Evolutionary conservation across 352 stramenopile species (phyloP).

Genomic region (Thraustochytrium sp.): DNA sequence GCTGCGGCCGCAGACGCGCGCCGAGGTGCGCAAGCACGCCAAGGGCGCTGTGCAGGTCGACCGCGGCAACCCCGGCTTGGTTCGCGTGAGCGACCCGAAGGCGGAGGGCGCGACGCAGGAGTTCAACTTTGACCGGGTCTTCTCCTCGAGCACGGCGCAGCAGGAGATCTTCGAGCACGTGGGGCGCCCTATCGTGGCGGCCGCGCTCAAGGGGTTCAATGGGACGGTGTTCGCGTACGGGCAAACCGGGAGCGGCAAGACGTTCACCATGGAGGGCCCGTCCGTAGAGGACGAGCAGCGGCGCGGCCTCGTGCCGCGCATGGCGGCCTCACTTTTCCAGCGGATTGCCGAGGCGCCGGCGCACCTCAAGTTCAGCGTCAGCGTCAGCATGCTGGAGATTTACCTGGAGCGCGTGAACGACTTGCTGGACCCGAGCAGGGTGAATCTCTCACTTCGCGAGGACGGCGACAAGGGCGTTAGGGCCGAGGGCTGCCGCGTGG

Average conservation of each 20-base stretch:
- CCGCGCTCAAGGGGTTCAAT: slow-evolving; percentile 88
- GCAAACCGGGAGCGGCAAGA: slow-evolving; percentile 44
- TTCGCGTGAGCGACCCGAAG: not conserved
- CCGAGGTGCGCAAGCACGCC: not conserved
- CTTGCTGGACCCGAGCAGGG: slow-evolving; percentile 52
- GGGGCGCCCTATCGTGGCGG: slow-evolving; percentile 80
- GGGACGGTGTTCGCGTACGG: slow-evolving; percentile 41
- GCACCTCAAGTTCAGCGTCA: slow-evolving; percentile 29
- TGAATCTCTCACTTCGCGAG: slow-evolving; percentile 66
- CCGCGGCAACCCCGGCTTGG: not conserved
- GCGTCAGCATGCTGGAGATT: slow-evolving; percentile 69
- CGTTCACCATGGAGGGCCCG: slow-evolving; percentile 46
- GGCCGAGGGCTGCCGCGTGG: slow-evolving; percentile 58
- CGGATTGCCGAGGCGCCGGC: not conserved
- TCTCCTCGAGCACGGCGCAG: slow-evolving; percentile 78
- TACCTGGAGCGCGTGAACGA: slow-evolving; percentile 79
- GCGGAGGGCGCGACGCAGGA: slow-evolving; percentile 42
- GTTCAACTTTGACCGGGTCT: slow-evolving; percentile 94
- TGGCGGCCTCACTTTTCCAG: not conserved
- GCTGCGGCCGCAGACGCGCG: not conserved
- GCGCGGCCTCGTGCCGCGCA: not conserved
- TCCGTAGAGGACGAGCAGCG: slow-evolving; percentile 44
- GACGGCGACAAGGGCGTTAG: slow-evolving; percentile 63
- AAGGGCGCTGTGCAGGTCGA: not conserved
- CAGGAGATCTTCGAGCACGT: slow-evolving; percentile 93